These are phyloP conservation scores for Mallotus repandus DNA, from an alignment of 441 rosid genomes.

Conservation along the genomic window DNA sequence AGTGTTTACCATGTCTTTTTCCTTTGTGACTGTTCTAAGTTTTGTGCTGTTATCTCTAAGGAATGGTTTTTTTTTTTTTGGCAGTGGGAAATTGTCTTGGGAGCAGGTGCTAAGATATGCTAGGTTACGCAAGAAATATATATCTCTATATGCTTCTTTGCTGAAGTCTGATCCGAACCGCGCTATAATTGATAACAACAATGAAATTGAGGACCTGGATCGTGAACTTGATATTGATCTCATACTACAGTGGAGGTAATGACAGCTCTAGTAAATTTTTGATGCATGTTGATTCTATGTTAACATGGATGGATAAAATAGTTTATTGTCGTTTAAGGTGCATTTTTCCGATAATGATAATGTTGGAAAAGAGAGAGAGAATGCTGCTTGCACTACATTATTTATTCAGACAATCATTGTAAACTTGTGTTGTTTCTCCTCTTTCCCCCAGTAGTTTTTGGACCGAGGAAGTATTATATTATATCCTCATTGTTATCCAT, in stretches of 20 bases:
- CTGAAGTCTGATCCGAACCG: constrained; percentile 79
- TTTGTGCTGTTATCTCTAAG: constrained; percentile 32
- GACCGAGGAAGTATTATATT: neutral
- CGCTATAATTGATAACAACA: constrained; percentile 63
- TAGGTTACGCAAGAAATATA: constrained; percentile 82
- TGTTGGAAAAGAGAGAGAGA: neutral
- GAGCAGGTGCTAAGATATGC: constrained; percentile 81
- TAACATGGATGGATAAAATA: neutral
- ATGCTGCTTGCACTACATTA: neutral
- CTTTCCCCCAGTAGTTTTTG: neutral
- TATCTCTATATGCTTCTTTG: constrained; percentile 81
- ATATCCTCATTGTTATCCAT: neutral
- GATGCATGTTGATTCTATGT: neutral
- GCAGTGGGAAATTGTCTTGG: constrained; percentile 98
- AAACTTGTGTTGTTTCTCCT: neutral
- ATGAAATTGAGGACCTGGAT: constrained; percentile 87
- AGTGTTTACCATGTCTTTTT: neutral
- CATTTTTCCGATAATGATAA: neutral
- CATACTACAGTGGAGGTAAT: constrained; percentile 98
- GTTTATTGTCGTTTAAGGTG: neutral
- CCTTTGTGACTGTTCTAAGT: neutral
- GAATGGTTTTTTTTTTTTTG: constrained; percentile 37
- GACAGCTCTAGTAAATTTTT: neutral
- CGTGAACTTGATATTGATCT: constrained; percentile 87
- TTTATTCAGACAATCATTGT: neutral